Evolutionary conservation across 148 eudicot genomes (phyloP).

Genomic region (Chenopodium berlandieri): DNA sequence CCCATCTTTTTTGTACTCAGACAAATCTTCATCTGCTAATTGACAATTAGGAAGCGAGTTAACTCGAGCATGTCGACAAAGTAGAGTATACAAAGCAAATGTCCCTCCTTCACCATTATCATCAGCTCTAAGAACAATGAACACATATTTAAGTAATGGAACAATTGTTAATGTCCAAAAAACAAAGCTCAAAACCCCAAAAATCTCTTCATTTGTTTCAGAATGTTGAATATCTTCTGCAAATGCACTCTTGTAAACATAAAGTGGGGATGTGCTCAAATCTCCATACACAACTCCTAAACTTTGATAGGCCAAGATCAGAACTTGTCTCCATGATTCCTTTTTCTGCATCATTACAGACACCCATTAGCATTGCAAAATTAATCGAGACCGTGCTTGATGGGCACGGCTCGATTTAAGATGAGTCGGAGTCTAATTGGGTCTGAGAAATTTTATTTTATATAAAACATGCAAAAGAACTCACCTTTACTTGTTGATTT

Average conservation of each 20-base stretch:
- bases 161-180: conserved; percentile 85
- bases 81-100: conserved; percentile 81
- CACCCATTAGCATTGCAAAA: not conserved
- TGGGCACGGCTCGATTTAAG: not conserved
- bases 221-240: conserved; percentile 86
- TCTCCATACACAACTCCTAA: conserved; percentile 93
- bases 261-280: conserved; percentile 86
- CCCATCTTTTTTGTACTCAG: conserved; percentile 62
- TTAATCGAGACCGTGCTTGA: too few species aligned
- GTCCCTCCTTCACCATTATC: conserved; percentile 99
- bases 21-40: conserved; percentile 77
- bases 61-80: conserved; percentile 84
- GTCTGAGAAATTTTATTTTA: not conserved
- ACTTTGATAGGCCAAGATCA: conserved; percentile 88
- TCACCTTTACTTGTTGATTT: conserved; percentile 70
- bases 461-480: conserved; percentile 16
- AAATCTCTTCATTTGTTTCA: conserved; percentile 85
- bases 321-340: conserved; percentile 77
- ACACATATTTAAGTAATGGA: conserved; percentile 82
- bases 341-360: conserved; percentile 42
- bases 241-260: conserved; percentile 78
- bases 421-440: not conserved
- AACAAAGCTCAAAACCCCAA: conserved; percentile 75
- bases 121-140: conserved; percentile 84
- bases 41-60: conserved; percentile 85